phyloP scores from a whole-genome alignment of 495 filamentous ascomycete species.

The Penicillium chermesinum region DNA sequence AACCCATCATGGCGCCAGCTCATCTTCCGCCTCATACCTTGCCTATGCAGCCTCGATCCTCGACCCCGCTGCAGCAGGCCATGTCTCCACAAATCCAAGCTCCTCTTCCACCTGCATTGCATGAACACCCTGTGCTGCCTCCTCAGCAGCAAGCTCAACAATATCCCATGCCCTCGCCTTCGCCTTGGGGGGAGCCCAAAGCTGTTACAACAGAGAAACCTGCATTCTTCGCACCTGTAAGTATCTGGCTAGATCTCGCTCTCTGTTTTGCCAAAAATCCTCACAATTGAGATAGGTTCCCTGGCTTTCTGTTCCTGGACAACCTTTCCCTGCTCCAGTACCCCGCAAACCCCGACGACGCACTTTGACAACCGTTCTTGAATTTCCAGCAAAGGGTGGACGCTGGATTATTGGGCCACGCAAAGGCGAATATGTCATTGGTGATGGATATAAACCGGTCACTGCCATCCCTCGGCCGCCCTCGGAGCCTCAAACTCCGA shows the following conservation, averaged over 20 bases:
- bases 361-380: constrained; percentile 35
- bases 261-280: background rate
- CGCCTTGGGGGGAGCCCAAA: constrained; percentile 27
- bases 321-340: constrained; percentile 56
- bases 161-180: constrained; percentile 29
- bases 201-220: constrained; percentile 16
- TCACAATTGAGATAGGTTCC: constrained; percentile 52
- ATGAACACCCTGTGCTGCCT: constrained; percentile 29
- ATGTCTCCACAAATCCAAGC: constrained; percentile 38
- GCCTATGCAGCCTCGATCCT: constrained; percentile 35
- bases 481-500: constrained; percentile 60
- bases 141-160: constrained; percentile 20
- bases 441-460: constrained; percentile 14
- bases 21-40: constrained; percentile 34
- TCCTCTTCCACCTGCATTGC: constrained; percentile 28
- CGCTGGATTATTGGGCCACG: constrained; percentile 15
- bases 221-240: constrained; percentile 63
- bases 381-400: constrained; percentile 46
- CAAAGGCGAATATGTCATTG: constrained; percentile 9
- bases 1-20: constrained; percentile 38
- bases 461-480: constrained; percentile 31
- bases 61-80: constrained; percentile 38
- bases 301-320: constrained; percentile 71
- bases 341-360: constrained; percentile 38
- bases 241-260: constrained; percentile 19